These are phyloP conservation scores for Salvia hispanica DNA, from an alignment of 257 asterid species.

Conservation along the genomic window DNA sequence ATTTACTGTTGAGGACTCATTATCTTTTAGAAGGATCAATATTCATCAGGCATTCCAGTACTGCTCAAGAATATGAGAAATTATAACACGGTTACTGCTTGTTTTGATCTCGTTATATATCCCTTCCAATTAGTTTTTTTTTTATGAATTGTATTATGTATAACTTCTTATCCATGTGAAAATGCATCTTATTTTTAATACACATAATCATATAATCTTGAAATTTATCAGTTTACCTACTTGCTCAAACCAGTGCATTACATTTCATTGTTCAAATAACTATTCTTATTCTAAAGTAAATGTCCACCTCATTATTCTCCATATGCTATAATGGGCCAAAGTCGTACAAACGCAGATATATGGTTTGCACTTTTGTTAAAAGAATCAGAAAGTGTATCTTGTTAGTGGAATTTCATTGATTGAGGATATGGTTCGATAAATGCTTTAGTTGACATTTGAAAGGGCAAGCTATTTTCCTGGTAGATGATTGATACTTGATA, in stretches of 20 bases:
- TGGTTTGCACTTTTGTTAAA: constrained; percentile 31
- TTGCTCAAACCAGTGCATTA: constrained; percentile 5
- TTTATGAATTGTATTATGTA: constrained; percentile 32
- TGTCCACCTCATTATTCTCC: constrained; percentile 36
- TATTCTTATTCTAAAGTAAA: constrained; percentile 34
- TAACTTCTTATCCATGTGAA: constrained; percentile 33
- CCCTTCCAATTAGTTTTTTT: constrained; percentile 26
- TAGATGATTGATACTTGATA: constrained; percentile 22
- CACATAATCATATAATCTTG: constrained; percentile 1
- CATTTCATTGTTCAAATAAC: constrained; percentile 17
- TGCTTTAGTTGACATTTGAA: constrained; percentile 22
- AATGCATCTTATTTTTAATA: constrained; percentile 23
- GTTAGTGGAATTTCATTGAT: constrained; percentile 37
- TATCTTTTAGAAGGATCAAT: too few relatives aligned
- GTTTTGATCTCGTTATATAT: constrained; percentile 24
- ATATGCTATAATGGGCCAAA: constrained; percentile 21
- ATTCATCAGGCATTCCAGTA: background rate
- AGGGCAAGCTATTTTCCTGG: constrained; percentile 26
- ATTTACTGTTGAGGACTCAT: too few relatives aligned
- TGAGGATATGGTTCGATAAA: constrained; percentile 33
- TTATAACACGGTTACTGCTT: constrained; percentile 23
- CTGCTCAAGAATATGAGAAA: constrained; percentile 24
- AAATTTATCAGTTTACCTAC: background rate
- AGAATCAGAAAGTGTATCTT: constrained; percentile 24
- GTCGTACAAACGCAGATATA: constrained; percentile 33